phyloP scores from a whole-genome alignment of 75 land plant species.

The Pseudotsuga menziesii region DNA sequence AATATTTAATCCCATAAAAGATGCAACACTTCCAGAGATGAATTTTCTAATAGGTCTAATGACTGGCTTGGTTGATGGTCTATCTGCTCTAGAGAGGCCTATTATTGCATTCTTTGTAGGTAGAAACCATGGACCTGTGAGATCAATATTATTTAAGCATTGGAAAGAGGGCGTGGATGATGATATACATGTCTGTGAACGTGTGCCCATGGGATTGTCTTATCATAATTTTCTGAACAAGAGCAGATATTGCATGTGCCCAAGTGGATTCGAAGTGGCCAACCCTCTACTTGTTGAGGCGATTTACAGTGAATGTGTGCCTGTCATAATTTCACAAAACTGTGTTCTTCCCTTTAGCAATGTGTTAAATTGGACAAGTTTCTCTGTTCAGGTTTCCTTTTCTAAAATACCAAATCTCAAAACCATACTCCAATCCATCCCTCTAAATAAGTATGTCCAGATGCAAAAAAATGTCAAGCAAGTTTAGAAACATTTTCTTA shows the following conservation, averaged over 20 bases:
- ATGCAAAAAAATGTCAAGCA: conserved; percentile 37
- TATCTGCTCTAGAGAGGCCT: conserved; percentile 35
- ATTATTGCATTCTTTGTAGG: conserved; percentile 76
- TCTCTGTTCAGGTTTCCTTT: conserved; percentile 30
- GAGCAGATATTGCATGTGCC: conserved; percentile 51
- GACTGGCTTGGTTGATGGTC: conserved; percentile 45
- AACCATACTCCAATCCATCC: conserved; percentile 35
- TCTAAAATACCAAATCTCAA: conserved; percentile 35
- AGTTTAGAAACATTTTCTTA: conserved; percentile 41
- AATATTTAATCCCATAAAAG: conserved; percentile 50
- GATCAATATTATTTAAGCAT: conserved; percentile 31
- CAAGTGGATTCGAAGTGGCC: conserved; percentile 54
- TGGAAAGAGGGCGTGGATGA: conserved; percentile 35
- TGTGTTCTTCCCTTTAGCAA: conserved; percentile 49
- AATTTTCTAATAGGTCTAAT: conserved; percentile 41
- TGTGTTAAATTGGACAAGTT: conserved; percentile 34
- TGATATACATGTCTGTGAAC: conserved; percentile 24
- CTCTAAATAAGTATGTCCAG: conserved; percentile 23
- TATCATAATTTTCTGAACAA: conserved; percentile 36
- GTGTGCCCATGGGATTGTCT: conserved; percentile 16
- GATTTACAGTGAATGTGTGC: conserved; percentile 46
- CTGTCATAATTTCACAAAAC: conserved; percentile 37
- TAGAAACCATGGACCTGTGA: conserved; percentile 39
- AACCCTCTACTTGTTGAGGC: conserved; percentile 52
- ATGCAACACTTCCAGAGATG: conserved; percentile 68